Evolutionary conservation across 352 stramenopile species (phyloP).

Genomic region (Phytopythium montanum): DNA sequence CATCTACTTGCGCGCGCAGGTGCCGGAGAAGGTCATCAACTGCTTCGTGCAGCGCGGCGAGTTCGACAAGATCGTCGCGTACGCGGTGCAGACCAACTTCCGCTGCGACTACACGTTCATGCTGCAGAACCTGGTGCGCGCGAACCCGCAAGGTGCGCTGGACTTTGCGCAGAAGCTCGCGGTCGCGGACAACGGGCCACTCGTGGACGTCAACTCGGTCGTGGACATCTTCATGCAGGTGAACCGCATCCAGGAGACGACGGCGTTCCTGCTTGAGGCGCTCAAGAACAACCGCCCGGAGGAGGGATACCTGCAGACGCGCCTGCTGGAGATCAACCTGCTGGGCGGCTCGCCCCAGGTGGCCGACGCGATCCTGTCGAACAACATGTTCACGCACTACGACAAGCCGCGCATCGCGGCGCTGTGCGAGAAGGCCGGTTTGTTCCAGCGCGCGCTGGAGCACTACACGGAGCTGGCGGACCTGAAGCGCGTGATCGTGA

Average conservation of each 20-base stretch:
- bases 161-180: slow-evolving; percentile 99
- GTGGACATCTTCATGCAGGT: slow-evolving; percentile 99
- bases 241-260: slow-evolving; percentile 99
- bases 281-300: slow-evolving; percentile 99
- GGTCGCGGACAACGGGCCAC: slow-evolving; percentile 90
- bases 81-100: slow-evolving; percentile 95
- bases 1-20: slow-evolving; percentile 97
- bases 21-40: slow-evolving; percentile 99
- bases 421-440: slow-evolving; percentile 97
- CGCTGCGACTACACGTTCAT: slow-evolving; percentile 99
- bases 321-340: slow-evolving; percentile 99
- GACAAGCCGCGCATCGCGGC: slow-evolving; percentile 97
- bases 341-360: slow-evolving; percentile 98
- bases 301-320: slow-evolving; percentile 99
- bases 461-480: slow-evolving; percentile 99
- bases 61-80: slow-evolving; percentile 99
- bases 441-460: slow-evolving; percentile 98
- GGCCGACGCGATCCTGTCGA: slow-evolving; percentile 99
- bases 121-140: slow-evolving; percentile 98
- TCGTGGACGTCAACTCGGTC: slow-evolving; percentile 98
- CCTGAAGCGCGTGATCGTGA: slow-evolving; percentile 95
- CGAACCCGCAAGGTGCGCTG: slow-evolving; percentile 96
- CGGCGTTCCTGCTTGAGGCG: slow-evolving; percentile 98
- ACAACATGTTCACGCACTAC: slow-evolving; percentile 99
- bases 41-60: slow-evolving; percentile 99